Evolutionary conservation across 208 protist genomes (phyloP).

Genomic region (Pavlovales sp.): DNA sequence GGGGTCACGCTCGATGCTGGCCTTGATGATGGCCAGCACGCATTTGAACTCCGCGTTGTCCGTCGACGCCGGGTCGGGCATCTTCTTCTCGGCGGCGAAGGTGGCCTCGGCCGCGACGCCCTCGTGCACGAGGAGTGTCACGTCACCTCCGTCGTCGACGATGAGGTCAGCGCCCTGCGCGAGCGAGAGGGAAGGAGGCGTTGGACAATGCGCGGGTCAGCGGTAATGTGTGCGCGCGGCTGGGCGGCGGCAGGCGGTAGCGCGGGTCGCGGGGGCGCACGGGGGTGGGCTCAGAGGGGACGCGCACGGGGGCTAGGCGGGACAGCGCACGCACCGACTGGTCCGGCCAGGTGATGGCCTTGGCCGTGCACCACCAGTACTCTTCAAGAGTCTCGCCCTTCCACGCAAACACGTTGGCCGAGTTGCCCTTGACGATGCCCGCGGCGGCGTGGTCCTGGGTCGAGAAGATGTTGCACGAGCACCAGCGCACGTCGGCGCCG

Average conservation of each 20-base stretch:
- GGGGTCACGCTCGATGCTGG: slow-evolving; percentile 63
- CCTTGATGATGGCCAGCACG: slow-evolving; percentile 62
- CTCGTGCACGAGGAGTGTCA: slow-evolving; percentile 93
- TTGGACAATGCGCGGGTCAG: too few species aligned
- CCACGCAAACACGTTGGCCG: slow-evolving; percentile 96
- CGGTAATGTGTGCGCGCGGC: too few species aligned
- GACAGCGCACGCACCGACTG: not conserved
- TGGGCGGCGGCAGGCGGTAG: too few species aligned
- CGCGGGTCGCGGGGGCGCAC: too few species aligned
- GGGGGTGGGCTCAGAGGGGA: too few species aligned
- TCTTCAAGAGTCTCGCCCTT: slow-evolving; percentile 99
- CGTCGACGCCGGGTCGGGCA: slow-evolving; percentile 68
- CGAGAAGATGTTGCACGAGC: slow-evolving; percentile 99
- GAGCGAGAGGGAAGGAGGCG: too few species aligned
- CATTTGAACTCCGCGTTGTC: slow-evolving; percentile 68
- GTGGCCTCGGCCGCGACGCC: slow-evolving; percentile 68
- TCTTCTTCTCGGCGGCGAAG: slow-evolving; percentile 65
- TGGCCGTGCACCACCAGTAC: slow-evolving; percentile 97
- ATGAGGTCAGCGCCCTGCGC: slow-evolving; percentile 88
- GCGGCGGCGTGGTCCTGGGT: slow-evolving; percentile 93
- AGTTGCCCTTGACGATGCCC: slow-evolving; percentile 80
- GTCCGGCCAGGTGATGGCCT: slow-evolving; percentile 78
- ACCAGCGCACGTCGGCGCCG: slow-evolving; percentile 93
- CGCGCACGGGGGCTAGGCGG: too few species aligned
- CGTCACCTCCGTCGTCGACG: slow-evolving; percentile 99